These are phyloP conservation scores for Fonsecaea multimorphosa DNA, from an alignment of 2,329 filamentous ascomycete species.

Conservation along the genomic window DNA sequence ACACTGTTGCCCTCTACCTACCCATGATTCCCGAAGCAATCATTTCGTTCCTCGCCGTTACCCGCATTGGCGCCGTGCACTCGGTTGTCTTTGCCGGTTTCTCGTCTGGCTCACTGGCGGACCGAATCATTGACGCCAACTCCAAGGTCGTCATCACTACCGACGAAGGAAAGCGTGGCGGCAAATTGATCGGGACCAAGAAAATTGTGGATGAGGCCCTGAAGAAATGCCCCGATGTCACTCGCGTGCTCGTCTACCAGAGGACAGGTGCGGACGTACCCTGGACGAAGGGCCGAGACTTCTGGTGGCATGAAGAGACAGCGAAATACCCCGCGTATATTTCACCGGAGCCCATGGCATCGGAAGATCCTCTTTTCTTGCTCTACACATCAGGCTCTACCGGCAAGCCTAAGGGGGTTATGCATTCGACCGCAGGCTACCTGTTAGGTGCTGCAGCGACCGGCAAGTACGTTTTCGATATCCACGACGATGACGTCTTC, in stretches of 20 bases:
- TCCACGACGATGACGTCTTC: conserved; percentile 90
- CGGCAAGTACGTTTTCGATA: conserved; percentile 98
- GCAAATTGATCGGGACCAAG: conserved; percentile 96
- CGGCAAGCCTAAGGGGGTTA: conserved; percentile 97
- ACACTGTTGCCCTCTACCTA: conserved; percentile 95
- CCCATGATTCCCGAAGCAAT: conserved; percentile 98
- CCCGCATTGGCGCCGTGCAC: conserved; percentile 92
- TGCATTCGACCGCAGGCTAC: conserved; percentile 97
- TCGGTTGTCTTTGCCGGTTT: conserved; percentile 98
- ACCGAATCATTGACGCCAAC: conserved; percentile 88
- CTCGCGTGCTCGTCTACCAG: conserved; percentile 87
- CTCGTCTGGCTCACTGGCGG: conserved; percentile 92
- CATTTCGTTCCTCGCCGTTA: conserved; percentile 86
- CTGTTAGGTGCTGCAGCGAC: conserved; percentile 91
- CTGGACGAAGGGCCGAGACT: conserved; percentile 85
- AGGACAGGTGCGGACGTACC: conserved; percentile 92
- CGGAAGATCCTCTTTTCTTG: conserved; percentile 95
- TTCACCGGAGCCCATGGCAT: conserved; percentile 83
- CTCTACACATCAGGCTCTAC: conserved; percentile 98
- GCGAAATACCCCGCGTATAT: conserved; percentile 96
- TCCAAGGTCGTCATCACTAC: conserved; percentile 95
- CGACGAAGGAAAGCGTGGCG: conserved; percentile 96
- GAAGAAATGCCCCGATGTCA: conserved; percentile 91
- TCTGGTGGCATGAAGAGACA: conserved; percentile 98
- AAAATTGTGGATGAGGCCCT: conserved; percentile 96